Evolutionary conservation across 805 yeast genomes (phyloP).

Genomic region (Cyberlindnera xylosilytica): DNA sequence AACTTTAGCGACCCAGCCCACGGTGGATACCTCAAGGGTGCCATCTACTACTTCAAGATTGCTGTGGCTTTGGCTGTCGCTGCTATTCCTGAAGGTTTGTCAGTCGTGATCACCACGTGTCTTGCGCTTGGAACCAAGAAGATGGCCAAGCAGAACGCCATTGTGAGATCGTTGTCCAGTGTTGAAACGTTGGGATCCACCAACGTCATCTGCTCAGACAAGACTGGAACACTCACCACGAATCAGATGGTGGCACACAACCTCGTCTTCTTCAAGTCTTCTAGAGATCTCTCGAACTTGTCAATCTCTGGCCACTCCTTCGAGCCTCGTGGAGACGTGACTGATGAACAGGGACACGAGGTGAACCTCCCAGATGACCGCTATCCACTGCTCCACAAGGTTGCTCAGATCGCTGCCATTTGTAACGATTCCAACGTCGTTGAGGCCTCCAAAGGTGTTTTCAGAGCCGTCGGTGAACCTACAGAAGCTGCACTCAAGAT

Average conservation of each 20-base stretch:
- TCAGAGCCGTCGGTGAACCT: conserved; percentile 45
- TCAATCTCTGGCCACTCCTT: conserved; percentile 38
- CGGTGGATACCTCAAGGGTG: conserved; percentile 42
- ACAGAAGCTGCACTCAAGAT: conserved; percentile 55
- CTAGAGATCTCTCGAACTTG: conserved; percentile 30
- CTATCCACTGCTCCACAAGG: conserved; percentile 32
- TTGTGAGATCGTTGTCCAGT: conserved; percentile 44
- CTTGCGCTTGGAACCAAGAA: conserved; percentile 46
- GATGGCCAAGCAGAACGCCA: conserved; percentile 46
- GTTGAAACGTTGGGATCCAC: conserved; percentile 61
- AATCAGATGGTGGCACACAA: conserved; percentile 44
- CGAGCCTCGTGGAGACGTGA: conserved; percentile 27
- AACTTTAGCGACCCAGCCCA: conserved; percentile 41
- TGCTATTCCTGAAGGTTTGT: conserved; percentile 52
- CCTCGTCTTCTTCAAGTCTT: conserved; percentile 31
- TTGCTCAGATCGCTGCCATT: conserved; percentile 30
- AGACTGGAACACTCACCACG: conserved; percentile 48
- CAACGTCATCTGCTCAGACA: conserved; percentile 44
- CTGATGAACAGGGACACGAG: conserved; percentile 24
- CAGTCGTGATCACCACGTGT: conserved; percentile 50
- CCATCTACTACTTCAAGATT: conserved; percentile 48
- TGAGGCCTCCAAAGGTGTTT: conserved; percentile 31
- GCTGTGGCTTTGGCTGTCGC: conserved; percentile 50
- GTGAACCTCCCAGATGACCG: conserved; percentile 33
- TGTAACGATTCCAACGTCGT: conserved; percentile 37